phyloP scores from a whole-genome alignment of 305 asterid species.

The Fraxinus albicans region DNA sequence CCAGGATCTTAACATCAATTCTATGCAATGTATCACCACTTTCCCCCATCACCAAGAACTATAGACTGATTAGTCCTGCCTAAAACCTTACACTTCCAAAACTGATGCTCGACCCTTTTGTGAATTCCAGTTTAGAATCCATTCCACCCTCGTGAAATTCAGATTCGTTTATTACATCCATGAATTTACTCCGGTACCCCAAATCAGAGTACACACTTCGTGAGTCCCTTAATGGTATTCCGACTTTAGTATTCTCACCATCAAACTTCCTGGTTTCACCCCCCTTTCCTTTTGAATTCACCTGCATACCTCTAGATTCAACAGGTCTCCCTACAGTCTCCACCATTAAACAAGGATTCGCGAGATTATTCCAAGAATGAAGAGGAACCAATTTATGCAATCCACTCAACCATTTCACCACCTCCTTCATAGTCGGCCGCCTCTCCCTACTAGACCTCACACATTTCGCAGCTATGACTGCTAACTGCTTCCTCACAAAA shows the following conservation, averaged over 20 bases:
- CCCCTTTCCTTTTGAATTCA: conserved; percentile 18
- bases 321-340: conserved; percentile 44
- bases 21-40: conserved; percentile 5
- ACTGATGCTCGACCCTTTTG: conserved; percentile 31
- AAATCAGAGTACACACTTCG: conserved; percentile 46
- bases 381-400: conserved; percentile 39
- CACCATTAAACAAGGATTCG: conserved; percentile 53
- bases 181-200: conserved; percentile 44
- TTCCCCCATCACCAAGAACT: conserved; percentile 12
- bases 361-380: conserved; percentile 51
- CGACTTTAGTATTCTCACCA: conserved; percentile 22
- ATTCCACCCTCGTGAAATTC: conserved; percentile 16
- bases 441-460: conserved; percentile 84
- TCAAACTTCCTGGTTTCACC: conserved; percentile 22
- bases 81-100: conserved; percentile 25
- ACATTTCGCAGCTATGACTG: conserved; percentile 82
- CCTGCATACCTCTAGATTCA: conserved; percentile 19
- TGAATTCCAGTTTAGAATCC: conserved; percentile 20
- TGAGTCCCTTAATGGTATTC: conserved; percentile 33
- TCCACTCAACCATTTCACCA: conserved; percentile 51
- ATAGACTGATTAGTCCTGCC: conserved; percentile 22
- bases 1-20: not conserved
- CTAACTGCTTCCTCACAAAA: conserved; percentile 68
- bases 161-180: conserved; percentile 41
- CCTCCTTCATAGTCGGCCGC: conserved; percentile 80